Evolutionary conservation across 2,329 filamentous ascomycete species (phyloP).

Genomic region (Penicillium sp.): DNA sequence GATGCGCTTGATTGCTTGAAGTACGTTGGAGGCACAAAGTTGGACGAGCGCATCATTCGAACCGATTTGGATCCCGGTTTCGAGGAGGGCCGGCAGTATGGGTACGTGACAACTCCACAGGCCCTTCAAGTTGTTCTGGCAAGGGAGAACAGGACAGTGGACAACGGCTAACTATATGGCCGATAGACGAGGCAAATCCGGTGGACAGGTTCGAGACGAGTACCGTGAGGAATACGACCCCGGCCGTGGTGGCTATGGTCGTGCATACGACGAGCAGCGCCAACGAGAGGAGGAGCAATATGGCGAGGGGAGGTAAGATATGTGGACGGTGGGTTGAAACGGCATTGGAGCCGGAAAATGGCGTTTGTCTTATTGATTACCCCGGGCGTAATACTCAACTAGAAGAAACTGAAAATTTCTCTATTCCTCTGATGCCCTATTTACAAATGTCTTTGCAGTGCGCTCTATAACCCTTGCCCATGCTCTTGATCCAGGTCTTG

Average conservation of each 20-base stretch:
- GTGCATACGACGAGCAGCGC: conserved; percentile 68
- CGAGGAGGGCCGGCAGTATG: conserved; percentile 93
- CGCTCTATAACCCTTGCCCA: conserved; percentile 13
- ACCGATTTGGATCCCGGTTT: conserved; percentile 96
- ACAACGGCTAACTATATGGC: conserved; percentile 13
- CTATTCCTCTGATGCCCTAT: conserved; percentile 33
- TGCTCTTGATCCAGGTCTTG: neutral
- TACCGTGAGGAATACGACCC: conserved; percentile 97
- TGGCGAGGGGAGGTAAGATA: conserved; percentile 55
- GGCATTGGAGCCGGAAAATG: conserved; percentile 31
- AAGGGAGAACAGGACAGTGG: neutral
- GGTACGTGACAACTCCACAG: conserved; percentile 47
- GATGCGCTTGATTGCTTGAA: conserved; percentile 98
- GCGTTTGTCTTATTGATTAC: conserved; percentile 32
- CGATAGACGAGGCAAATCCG: conserved; percentile 79
- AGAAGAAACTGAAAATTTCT: conserved; percentile 31
- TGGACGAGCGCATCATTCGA: conserved; percentile 94
- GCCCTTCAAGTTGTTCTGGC: neutral
- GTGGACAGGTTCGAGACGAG: conserved; percentile 95
- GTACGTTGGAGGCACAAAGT: conserved; percentile 95
- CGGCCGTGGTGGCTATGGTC: conserved; percentile 84
- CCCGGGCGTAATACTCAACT: conserved; percentile 33
- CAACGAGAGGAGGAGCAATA: conserved; percentile 62
- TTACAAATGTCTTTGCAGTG: conserved; percentile 22
- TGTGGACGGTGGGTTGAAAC: conserved; percentile 1